Percentiles rank a stretch among this genome's conserved stretches.
These are phyloP conservation scores for Magnolia sinica DNA, from an alignment of 164 flowering plant genomes.

Conservation along the genomic window DNA sequence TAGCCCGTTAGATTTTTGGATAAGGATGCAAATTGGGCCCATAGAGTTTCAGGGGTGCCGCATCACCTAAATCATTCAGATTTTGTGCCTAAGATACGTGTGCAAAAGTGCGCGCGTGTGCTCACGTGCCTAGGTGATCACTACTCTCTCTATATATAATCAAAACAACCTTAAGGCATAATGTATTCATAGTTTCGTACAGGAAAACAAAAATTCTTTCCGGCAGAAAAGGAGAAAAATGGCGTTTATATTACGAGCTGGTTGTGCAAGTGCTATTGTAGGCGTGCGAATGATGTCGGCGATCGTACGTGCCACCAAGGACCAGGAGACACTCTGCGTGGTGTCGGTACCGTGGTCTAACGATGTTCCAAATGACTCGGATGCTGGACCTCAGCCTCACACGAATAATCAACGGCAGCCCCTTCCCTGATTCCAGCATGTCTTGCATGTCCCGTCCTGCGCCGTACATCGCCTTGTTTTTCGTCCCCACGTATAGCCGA, in stretches of 20 bases:
- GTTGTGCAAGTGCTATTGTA: conserved; percentile 47
- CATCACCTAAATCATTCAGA: no score
- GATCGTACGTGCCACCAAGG: conserved; percentile 30
- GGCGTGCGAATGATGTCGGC: conserved; percentile 35
- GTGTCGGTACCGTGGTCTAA: conserved; percentile 50
- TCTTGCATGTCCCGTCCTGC: conserved; percentile 80
- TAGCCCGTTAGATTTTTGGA: no score
- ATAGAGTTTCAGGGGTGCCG: no score
- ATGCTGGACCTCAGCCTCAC: conserved; percentile 42
- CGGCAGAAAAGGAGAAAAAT: no score
- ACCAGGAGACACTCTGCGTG: conserved; percentile 37
- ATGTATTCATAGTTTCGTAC: no score
- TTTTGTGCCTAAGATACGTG: no score
- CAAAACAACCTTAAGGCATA: no score
- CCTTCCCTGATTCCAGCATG: conserved; percentile 56
- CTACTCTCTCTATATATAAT: no score
- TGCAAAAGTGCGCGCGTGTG: no score
- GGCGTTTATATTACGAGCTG: conserved; percentile 1
- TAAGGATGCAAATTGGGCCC: no score
- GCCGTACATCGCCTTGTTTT: conserved; percentile 73
- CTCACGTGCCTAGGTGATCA: no score
- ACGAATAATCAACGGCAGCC: conserved; percentile 47
- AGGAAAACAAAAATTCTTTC: conserved; percentile 2
- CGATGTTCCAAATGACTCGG: conserved; percentile 42
- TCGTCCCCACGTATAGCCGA: conserved; percentile 46